Percentiles rank a stretch among this genome's conserved stretches.
Conservation (phyloP, 2,329 filamentous ascomycete species). For the Didymella pomorum region DNA sequence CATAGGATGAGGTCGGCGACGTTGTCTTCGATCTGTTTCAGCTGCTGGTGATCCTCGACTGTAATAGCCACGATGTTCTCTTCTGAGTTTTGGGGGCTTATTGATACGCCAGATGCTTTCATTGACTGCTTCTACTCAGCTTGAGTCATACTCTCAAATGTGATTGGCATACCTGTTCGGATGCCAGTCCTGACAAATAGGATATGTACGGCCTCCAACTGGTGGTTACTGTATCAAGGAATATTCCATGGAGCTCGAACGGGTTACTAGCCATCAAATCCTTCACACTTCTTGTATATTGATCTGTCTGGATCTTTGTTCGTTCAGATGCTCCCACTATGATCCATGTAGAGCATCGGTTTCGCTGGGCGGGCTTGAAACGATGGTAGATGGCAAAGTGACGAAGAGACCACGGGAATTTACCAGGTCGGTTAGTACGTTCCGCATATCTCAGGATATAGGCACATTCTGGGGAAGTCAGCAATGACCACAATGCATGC, state of each 20-base stretch:
- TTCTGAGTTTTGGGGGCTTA: too few relatives aligned
- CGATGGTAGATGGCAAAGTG: constrained; percentile 29
- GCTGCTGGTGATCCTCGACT: constrained; percentile 28
- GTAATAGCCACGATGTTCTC: constrained; percentile 26
- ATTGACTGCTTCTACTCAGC: too few relatives aligned
- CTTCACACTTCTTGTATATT: constrained; percentile 3
- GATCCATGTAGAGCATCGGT: constrained; percentile 9
- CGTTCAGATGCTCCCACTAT: constrained; percentile 4
- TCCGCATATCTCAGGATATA: constrained; percentile 13
- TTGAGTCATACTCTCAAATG: too few relatives aligned
- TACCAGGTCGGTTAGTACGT: constrained; percentile 4
- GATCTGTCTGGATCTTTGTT: background rate
- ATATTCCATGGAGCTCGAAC: constrained; percentile 36
- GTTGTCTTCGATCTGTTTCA: constrained; percentile 34
- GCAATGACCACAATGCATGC: too few relatives aligned
- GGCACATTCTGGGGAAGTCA: constrained; percentile 15
- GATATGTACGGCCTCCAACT: constrained; percentile 32
- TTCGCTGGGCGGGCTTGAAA: constrained; percentile 19
- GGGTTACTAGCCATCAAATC: constrained; percentile 22
- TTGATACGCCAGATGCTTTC: too few relatives aligned
- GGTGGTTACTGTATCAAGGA: constrained; percentile 29
- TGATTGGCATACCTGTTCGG: too few relatives aligned
- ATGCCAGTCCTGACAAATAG: too few relatives aligned
- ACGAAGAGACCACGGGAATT: constrained; percentile 26
- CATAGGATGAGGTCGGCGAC: constrained; percentile 30